These are phyloP conservation scores for Puccinia coronata DNA, from an alignment of 1,284 basidiomycete species.

Conservation along the genomic window DNA sequence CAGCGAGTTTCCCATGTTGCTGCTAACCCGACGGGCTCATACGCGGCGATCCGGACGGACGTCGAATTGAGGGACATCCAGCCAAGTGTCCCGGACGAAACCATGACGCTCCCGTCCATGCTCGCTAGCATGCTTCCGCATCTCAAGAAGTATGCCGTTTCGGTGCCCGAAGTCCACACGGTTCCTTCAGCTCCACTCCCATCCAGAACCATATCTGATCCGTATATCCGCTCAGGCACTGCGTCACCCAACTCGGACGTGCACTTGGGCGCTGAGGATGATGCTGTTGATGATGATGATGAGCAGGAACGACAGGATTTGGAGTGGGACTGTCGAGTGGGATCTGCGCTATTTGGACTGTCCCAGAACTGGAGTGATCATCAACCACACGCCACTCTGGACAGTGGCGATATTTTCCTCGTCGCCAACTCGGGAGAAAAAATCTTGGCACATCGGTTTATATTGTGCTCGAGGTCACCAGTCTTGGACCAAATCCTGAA, in stretches of 20 bases:
- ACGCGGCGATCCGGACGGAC: constrained; percentile 80
- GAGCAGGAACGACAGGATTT: constrained; percentile 33
- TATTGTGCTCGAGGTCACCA: constrained; percentile 69
- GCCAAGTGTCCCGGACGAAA: constrained; percentile 67
- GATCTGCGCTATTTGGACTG: constrained; percentile 62
- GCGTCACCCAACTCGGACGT: constrained; percentile 51
- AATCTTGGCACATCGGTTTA: constrained; percentile 69
- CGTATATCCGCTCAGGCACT: background rate
- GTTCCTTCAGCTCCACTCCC: background rate
- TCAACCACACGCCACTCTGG: constrained; percentile 52
- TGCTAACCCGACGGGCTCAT: constrained; percentile 83
- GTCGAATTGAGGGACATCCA: constrained; percentile 54
- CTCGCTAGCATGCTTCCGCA: constrained; percentile 61
- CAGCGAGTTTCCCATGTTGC: constrained; percentile 83
- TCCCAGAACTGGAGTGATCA: constrained; percentile 56
- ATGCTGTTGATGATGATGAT: constrained; percentile 18
- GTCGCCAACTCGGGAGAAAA: constrained; percentile 58
- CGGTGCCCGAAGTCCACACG: constrained; percentile 29
- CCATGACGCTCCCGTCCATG: constrained; percentile 70
- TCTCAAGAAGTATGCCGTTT: constrained; percentile 48
- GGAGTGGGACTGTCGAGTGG: constrained; percentile 63
- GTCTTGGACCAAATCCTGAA: constrained; percentile 60
- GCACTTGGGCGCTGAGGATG: constrained; percentile 56
- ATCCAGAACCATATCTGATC: background rate
- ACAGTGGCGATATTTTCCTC: constrained; percentile 70